Conservation (phyloP, 352 stramenopile species). For the Phytopythium litorale region DNA sequence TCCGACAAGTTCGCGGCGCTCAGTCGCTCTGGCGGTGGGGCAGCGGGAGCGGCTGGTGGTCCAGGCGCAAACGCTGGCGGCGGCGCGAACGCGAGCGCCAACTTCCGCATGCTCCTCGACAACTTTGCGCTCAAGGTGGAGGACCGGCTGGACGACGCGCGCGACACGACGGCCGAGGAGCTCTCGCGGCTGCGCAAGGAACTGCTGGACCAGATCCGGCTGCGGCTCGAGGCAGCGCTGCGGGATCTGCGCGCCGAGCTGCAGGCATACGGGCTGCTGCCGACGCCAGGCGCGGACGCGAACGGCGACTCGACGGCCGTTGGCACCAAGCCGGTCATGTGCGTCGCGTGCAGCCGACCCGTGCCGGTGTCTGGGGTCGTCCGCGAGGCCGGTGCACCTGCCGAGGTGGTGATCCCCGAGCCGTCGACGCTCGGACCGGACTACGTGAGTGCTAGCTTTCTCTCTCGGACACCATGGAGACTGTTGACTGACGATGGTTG, state of each 20-base stretch:
- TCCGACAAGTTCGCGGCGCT: constrained; percentile 29
- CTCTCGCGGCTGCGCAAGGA: constrained; percentile 59
- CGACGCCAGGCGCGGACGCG: constrained; percentile 12
- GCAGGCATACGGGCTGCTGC: constrained; percentile 30
- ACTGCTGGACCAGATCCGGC: constrained; percentile 57
- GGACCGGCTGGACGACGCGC: constrained; percentile 57
- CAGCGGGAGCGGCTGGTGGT: constrained; percentile 1
- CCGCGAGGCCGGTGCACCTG: constrained; percentile 43
- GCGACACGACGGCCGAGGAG: constrained; percentile 58
- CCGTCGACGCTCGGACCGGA: constrained; percentile 18
- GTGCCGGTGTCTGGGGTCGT: constrained; percentile 58
- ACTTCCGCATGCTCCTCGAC: constrained; percentile 65
- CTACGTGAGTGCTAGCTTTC: constrained; percentile 9
- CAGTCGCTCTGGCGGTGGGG: constrained; percentile 4
- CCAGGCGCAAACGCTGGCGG: background rate
- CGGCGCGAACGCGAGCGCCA: constrained; percentile 42
- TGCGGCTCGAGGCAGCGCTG: constrained; percentile 48
- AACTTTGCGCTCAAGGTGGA: constrained; percentile 77
- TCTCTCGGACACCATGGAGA: background rate
- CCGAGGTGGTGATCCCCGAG: constrained; percentile 25
- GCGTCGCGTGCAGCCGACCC: constrained; percentile 72
- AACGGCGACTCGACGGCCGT: constrained; percentile 69
- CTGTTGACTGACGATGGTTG: constrained; percentile 7
- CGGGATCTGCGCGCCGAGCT: constrained; percentile 64
- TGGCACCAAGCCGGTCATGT: constrained; percentile 80